These are phyloP conservation scores for Cyclotella choctawhatcheeana DNA, from an alignment of 108 stramenopile genomes.

Conservation along the genomic window DNA sequence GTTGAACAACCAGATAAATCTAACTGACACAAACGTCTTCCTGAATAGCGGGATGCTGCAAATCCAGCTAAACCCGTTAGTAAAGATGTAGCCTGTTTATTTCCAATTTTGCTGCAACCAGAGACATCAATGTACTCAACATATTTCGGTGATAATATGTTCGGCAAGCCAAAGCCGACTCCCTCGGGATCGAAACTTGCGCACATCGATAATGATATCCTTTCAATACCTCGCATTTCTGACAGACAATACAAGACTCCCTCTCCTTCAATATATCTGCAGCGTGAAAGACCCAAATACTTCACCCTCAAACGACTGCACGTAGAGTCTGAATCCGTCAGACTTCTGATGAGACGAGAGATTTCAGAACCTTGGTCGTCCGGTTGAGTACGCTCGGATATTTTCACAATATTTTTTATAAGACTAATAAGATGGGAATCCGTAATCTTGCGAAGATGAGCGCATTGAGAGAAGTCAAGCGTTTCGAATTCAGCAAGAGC, in stretches of 20 bases:
- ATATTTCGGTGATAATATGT: no score
- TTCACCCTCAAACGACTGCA: neutral
- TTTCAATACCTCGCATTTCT: no score
- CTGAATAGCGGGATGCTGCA: neutral
- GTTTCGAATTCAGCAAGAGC: neutral
- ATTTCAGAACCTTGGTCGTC: neutral
- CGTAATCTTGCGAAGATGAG: constrained; percentile 23
- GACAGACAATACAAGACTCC: no score
- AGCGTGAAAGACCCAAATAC: no score
- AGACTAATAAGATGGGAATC: constrained; percentile 9
- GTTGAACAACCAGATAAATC: constrained; percentile 17
- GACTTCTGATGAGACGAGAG: no score
- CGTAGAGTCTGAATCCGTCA: no score
- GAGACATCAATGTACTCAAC: constrained; percentile 13
- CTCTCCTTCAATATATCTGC: no score
- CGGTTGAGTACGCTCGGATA: neutral
- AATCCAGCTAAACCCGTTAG: neutral
- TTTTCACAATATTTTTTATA: neutral
- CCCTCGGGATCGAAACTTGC: no score
- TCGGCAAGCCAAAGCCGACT: no score
- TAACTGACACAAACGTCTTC: constrained; percentile 2
- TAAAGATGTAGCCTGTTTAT: neutral
- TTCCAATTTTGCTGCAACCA: neutral
- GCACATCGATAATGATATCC: no score
- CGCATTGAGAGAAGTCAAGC: constrained; percentile 9